Evolutionary conservation across 1,284 basidiomycete genomes (phyloP).

Genomic region (Neotropicomus parvogracilis): DNA sequence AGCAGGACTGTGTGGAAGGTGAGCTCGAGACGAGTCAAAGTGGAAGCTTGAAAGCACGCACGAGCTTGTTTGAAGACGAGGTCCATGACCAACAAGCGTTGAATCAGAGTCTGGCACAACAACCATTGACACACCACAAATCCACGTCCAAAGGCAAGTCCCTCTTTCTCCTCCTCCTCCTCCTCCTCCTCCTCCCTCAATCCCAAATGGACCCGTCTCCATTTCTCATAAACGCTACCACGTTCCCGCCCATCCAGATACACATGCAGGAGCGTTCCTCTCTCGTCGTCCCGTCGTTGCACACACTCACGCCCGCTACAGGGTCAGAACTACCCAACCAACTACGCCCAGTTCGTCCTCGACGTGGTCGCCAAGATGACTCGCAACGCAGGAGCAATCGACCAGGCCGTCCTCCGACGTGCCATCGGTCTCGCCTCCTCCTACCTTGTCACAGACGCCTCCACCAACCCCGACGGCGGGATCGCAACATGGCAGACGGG

Average conservation of each 20-base stretch:
- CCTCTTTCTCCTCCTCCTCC: too few relatives aligned
- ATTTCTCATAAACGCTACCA: conserved; percentile 18
- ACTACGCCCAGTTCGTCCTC: conserved; percentile 59
- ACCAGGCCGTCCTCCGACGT: conserved; percentile 60
- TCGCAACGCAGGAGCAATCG: conserved; percentile 43
- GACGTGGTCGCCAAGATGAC: conserved; percentile 51
- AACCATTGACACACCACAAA: neutral
- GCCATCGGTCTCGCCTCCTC: conserved; percentile 69
- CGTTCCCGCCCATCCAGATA: conserved; percentile 27
- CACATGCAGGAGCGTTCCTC: conserved; percentile 30
- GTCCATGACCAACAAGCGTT: too few relatives aligned
- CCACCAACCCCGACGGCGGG: conserved; percentile 56
- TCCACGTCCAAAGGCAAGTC: conserved; percentile 17
- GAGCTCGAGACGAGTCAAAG: neutral
- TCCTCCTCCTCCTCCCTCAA: neutral
- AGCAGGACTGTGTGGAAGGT: conserved; percentile 51
- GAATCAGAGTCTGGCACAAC: too few relatives aligned
- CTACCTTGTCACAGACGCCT: conserved; percentile 68
- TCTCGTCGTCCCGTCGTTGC: neutral
- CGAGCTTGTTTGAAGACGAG: conserved; percentile 80
- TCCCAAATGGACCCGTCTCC: conserved; percentile 27
- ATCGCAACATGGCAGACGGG: conserved; percentile 61
- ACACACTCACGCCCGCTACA: conserved; percentile 18
- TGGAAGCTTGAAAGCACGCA: conserved; percentile 21
- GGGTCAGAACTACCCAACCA: conserved; percentile 43